Evolutionary conservation across 169 alveolate genomes (phyloP).

Genomic region (Cryptosporidium tyzzeri): DNA sequence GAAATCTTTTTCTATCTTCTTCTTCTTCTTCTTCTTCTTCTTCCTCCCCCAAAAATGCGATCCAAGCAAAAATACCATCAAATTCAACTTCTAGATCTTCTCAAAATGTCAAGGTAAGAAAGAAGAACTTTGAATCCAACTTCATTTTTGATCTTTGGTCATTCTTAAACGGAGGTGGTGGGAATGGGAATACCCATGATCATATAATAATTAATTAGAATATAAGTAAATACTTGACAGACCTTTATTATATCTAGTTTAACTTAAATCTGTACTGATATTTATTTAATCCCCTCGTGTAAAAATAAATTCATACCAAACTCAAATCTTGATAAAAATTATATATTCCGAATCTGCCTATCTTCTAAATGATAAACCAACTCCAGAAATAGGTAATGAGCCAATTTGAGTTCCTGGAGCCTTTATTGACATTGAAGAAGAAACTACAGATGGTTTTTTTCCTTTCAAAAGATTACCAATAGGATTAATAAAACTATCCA

Average conservation of each 20-base stretch:
- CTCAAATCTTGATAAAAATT: background rate
- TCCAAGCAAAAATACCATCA: background rate
- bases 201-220: constrained; percentile 3
- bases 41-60: background rate
- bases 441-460: background rate
- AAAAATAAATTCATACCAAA: background rate
- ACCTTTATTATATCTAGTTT: constrained; percentile 1
- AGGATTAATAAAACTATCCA: constrained; percentile 16
- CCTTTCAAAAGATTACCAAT: constrained; percentile 12
- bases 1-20: background rate
- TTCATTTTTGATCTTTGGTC: constrained; percentile 44
- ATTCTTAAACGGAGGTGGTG: constrained; percentile 23
- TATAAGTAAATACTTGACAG: background rate
- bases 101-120: background rate
- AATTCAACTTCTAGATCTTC: background rate
- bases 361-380: background rate
- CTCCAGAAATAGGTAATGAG: background rate
- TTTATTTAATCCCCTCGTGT: background rate
- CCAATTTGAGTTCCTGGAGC: background rate
- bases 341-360: background rate
- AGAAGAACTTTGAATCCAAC: constrained; percentile 16
- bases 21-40: background rate
- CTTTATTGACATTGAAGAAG: background rate
- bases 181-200: background rate
- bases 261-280: background rate